phyloP scores from a whole-genome alignment of 352 stramenopile genomes.

The Phytophthora constricta region DNA sequence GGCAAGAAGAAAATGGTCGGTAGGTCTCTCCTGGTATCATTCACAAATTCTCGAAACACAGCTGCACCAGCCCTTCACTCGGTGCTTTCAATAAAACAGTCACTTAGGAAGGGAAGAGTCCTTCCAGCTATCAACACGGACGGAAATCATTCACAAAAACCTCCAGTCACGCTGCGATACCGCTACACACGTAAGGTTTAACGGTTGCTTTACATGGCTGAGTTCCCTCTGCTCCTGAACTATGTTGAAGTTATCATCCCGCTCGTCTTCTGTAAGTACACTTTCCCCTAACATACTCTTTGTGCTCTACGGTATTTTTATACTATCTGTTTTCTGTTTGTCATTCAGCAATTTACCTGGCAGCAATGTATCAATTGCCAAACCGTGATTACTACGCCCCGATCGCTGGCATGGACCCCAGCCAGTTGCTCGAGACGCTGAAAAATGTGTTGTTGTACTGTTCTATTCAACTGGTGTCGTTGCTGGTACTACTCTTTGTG shows the following conservation, averaged over 20 bases:
- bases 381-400: slow-evolving; percentile 46
- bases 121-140: neutral
- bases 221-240: slow-evolving; percentile 39
- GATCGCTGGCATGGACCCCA: slow-evolving; percentile 17
- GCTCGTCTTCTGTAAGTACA: slow-evolving; percentile 34
- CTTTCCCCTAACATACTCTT: neutral
- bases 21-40: neutral
- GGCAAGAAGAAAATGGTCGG: neutral
- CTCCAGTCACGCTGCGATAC: slow-evolving; percentile 1
- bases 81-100: neutral
- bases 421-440: slow-evolving; percentile 28
- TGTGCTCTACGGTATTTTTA: neutral
- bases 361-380: slow-evolving; percentile 34
- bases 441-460: slow-evolving; percentile 47
- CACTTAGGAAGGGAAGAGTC: neutral
- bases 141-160: neutral
- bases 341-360: slow-evolving; percentile 33
- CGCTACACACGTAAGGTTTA: slow-evolving; percentile 12
- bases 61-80: neutral
- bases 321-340: neutral
- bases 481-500: slow-evolving; percentile 31
- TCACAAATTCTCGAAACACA: neutral
- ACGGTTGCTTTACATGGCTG: slow-evolving; percentile 30
- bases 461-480: slow-evolving; percentile 43
- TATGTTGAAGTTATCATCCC: slow-evolving; percentile 42